These are phyloP conservation scores for Xylaria cubensis DNA, from an alignment of 495 filamentous ascomycete species.

Conservation along the genomic window DNA sequence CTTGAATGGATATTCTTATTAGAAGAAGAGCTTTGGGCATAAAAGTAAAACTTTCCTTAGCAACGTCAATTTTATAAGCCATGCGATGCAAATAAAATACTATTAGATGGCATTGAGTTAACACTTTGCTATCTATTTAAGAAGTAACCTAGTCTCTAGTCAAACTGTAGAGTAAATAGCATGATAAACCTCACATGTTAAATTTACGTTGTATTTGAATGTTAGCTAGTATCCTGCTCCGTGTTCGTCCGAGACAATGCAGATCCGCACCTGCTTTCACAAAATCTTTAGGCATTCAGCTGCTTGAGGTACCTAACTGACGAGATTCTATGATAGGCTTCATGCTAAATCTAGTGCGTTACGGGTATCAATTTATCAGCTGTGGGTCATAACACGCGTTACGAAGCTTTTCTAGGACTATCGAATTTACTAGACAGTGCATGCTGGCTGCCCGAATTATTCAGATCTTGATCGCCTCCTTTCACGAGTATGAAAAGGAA, in stretches of 20 bases:
- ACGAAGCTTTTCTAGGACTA: neutral
- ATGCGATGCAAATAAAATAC: neutral
- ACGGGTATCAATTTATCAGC: neutral
- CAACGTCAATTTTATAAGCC: neutral
- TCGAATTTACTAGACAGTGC: neutral
- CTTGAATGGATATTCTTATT: too few relatives aligned
- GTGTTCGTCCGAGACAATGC: neutral
- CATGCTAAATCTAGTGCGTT: neutral
- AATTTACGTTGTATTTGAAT: neutral
- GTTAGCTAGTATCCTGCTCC: too few relatives aligned
- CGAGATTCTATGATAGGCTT: neutral
- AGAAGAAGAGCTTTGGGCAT: too few relatives aligned
- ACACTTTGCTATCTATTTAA: neutral
- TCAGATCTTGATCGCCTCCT: neutral
- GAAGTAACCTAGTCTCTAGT: neutral
- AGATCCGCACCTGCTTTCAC: neutral
- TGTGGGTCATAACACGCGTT: neutral
- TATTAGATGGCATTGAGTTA: neutral
- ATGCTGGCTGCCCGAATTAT: neutral
- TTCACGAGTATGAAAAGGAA: conserved; percentile 27
- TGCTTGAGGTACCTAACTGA: neutral
- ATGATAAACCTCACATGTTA: neutral
- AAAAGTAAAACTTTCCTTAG: neutral
- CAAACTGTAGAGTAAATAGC: too few relatives aligned
- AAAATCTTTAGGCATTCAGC: neutral